Evolutionary conservation across 179 eudicot genomes (phyloP).

Genomic region (Beta corolliflora): DNA sequence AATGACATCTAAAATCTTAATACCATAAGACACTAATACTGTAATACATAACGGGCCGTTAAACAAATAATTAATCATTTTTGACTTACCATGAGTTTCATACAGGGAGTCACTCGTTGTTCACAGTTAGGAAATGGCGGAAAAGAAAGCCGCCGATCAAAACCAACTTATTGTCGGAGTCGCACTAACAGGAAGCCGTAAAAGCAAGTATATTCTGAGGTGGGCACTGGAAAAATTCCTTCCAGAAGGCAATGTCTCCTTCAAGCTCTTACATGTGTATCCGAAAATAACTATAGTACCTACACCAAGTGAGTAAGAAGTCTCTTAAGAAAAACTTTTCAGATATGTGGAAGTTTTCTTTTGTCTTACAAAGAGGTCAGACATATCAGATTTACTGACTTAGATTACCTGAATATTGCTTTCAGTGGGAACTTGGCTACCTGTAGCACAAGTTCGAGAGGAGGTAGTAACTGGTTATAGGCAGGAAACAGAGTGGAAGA

Average conservation of each 20-base stretch:
- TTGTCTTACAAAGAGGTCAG: not conserved
- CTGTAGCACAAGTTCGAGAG: conserved; percentile 61
- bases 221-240: conserved; percentile 79
- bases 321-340: not conserved
- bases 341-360: not conserved
- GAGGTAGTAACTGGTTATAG: conserved; percentile 59
- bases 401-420: not conserved
- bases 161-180: conserved; percentile 24
- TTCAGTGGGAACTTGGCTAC: conserved; percentile 74
- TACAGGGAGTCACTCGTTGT: not conserved
- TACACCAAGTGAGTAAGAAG: conserved; percentile 61
- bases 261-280: conserved; percentile 65
- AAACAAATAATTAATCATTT: no score
- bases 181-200: conserved; percentile 45
- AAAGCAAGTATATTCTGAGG: conserved; percentile 52
- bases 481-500: conserved; percentile 61
- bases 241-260: conserved; percentile 48
- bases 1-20: no score
- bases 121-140: conserved; percentile 25
- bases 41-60: no score
- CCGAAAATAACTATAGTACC: conserved; percentile 62
- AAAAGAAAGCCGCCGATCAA: conserved; percentile 12
- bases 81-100: not conserved
- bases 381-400: conserved; percentile 14
- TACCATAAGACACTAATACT: no score